phyloP scores from a whole-genome alignment of 495 filamentous ascomycete genomes.

The Gamarada debralockiae region DNA sequence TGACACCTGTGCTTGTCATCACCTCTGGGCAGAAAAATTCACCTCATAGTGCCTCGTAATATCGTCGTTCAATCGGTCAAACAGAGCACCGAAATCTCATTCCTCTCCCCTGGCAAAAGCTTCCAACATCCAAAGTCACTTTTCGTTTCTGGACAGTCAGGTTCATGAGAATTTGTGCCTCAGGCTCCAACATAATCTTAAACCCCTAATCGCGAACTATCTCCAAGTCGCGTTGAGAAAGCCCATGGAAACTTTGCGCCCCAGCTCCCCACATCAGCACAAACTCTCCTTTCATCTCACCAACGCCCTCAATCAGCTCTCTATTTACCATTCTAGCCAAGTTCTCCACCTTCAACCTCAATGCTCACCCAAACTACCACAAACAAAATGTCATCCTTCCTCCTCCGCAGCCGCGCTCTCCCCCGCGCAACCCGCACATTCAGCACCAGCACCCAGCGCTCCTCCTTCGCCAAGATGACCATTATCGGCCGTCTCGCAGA shows the following conservation, averaged over 20 bases:
- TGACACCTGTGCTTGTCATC: no score
- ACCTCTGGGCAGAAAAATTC: no score
- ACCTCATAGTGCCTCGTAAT: no score
- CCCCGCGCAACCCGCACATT: slow-evolving; percentile 18
- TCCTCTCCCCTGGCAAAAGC: no score
- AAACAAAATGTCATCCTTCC: slow-evolving; percentile 21
- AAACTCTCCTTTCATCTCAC: background rate
- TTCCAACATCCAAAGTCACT: no score
- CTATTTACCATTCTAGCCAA: background rate
- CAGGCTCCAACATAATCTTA: background rate
- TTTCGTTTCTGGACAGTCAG: no score
- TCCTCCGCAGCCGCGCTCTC: slow-evolving; percentile 16
- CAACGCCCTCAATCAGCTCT: background rate
- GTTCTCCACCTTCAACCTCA: no score
- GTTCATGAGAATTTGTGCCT: no score
- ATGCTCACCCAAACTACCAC: no score
- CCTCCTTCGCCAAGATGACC: slow-evolving; percentile 43
- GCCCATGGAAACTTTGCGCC: background rate
- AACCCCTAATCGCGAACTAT: background rate
- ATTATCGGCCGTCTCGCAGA: slow-evolving; percentile 72
- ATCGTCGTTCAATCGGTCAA: no score
- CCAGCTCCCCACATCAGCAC: background rate
- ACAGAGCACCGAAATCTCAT: no score
- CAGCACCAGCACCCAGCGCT: slow-evolving; percentile 12
- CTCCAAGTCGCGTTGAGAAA: no score